Conservation (phyloP, 163 green algal species). For the Chlamydomonas reinhardtii region DNA sequence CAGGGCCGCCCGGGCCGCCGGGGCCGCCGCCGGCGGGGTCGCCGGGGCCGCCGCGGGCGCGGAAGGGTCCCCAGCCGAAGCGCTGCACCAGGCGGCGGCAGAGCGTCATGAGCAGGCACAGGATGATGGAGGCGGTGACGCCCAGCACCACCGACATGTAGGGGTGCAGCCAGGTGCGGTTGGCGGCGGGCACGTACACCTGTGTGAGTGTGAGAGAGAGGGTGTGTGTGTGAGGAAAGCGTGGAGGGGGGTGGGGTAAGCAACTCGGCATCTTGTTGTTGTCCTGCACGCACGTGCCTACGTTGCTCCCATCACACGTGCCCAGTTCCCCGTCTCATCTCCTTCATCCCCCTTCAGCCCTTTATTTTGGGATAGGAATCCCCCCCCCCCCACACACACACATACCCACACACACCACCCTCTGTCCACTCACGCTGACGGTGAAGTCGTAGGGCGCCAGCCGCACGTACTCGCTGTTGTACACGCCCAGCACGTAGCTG, state of each 20-base stretch:
- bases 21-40: neutral
- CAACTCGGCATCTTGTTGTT: too few species aligned
- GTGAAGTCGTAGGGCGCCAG: neutral
- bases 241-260: too few species aligned
- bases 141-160: slow-evolving; percentile 77
- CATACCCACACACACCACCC: too few species aligned
- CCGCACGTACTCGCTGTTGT: slow-evolving; percentile 61
- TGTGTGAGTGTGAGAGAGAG: too few species aligned
- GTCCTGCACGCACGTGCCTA: too few species aligned
- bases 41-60: slow-evolving; percentile 18
- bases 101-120: slow-evolving; percentile 73
- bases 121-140: slow-evolving; percentile 68
- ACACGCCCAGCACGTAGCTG: slow-evolving; percentile 60
- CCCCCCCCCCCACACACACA: too few species aligned
- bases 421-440: neutral
- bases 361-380: too few species aligned
- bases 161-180: slow-evolving; percentile 54
- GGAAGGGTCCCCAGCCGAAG: slow-evolving; percentile 44
- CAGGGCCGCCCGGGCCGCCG: neutral
- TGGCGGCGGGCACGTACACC: slow-evolving; percentile 29
- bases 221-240: too few species aligned
- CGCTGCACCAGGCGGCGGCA: slow-evolving; percentile 67
- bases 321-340: too few species aligned
- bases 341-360: too few species aligned
- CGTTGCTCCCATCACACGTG: too few species aligned